These are phyloP conservation scores for Striga hermonthica DNA, from an alignment of 305 asterid genomes.

Conservation along the genomic window DNA sequence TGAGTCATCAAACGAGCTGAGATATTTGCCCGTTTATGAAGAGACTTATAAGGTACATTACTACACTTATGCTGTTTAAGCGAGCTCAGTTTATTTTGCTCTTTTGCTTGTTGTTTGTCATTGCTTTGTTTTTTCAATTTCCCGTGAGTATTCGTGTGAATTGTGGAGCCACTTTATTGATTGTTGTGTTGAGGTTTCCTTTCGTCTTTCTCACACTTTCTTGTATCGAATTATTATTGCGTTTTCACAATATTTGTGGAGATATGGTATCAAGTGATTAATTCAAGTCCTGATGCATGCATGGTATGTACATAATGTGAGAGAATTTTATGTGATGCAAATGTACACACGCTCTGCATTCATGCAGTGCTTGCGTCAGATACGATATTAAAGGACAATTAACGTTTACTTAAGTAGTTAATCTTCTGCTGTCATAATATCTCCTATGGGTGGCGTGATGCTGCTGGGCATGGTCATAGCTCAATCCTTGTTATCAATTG, in stretches of 20 bases:
- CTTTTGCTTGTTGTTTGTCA: not conserved
- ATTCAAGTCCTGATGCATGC: not conserved
- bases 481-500: not conserved
- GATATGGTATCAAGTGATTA: not conserved
- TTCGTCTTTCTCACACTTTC: not conserved
- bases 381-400: not conserved
- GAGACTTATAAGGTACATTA: slow-evolving; percentile 86
- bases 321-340: not conserved
- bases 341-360: not conserved
- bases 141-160: not conserved
- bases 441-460: too few relatives aligned
- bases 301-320: not conserved
- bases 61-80: not conserved
- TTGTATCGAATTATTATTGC: too few relatives aligned
- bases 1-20: slow-evolving; percentile 85
- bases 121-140: not conserved
- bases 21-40: slow-evolving; percentile 95
- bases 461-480: too few relatives aligned
- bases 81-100: slow-evolving; percentile 11
- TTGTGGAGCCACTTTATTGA: too few relatives aligned
- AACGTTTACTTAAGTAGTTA: not conserved
- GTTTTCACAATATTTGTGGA: too few relatives aligned
- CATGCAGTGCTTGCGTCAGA: not conserved
- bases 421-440: not conserved
- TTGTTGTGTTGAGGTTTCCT: not conserved